phyloP scores from a whole-genome alignment of 2,329 filamentous ascomycete species.

The Diplodia sapinea region DNA sequence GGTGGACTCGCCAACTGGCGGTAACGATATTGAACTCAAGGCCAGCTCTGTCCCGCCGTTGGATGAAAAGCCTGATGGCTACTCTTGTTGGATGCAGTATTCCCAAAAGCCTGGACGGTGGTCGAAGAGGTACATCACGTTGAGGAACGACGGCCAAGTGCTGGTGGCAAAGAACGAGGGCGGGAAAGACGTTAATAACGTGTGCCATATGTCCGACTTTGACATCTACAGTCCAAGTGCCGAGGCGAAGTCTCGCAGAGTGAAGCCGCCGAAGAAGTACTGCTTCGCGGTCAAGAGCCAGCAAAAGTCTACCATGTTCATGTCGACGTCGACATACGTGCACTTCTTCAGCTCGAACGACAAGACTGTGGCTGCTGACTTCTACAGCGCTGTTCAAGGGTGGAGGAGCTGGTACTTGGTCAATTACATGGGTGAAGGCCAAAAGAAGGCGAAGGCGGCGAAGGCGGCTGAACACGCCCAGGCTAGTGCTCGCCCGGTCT shows the following conservation, averaged over 20 bases:
- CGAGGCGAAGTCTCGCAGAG: slow-evolving; percentile 68
- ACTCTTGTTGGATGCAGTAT: slow-evolving; percentile 76
- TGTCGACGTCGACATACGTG: slow-evolving; percentile 82
- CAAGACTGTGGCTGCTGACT: slow-evolving; percentile 66
- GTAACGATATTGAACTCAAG: slow-evolving; percentile 65
- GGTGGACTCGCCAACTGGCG: slow-evolving; percentile 61
- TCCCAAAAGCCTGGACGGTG: slow-evolving; percentile 84
- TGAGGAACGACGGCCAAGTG: slow-evolving; percentile 75
- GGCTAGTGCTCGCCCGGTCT: slow-evolving; percentile 30
- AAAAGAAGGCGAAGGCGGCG: slow-evolving; percentile 43
- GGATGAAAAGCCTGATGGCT: slow-evolving; percentile 67
- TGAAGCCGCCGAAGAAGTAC: slow-evolving; percentile 83
- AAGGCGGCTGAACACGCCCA: slow-evolving; percentile 44
- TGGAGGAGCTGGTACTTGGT: slow-evolving; percentile 95
- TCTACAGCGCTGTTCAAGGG: slow-evolving; percentile 72
- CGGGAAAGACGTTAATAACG: slow-evolving; percentile 68
- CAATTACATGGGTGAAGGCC: slow-evolving; percentile 68
- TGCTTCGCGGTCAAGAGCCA: slow-evolving; percentile 93
- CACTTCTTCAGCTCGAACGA: slow-evolving; percentile 91
- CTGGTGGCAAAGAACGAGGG: slow-evolving; percentile 72
- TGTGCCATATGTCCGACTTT: slow-evolving; percentile 90
- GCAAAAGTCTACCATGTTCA: slow-evolving; percentile 83
- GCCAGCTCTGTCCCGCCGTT: slow-evolving; percentile 64
- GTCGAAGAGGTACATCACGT: slow-evolving; percentile 81
- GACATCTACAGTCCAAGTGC: slow-evolving; percentile 83